Evolutionary conservation across 2,329 filamentous ascomycete genomes (phyloP).

Genomic region (Zymoseptoria passerinii): DNA sequence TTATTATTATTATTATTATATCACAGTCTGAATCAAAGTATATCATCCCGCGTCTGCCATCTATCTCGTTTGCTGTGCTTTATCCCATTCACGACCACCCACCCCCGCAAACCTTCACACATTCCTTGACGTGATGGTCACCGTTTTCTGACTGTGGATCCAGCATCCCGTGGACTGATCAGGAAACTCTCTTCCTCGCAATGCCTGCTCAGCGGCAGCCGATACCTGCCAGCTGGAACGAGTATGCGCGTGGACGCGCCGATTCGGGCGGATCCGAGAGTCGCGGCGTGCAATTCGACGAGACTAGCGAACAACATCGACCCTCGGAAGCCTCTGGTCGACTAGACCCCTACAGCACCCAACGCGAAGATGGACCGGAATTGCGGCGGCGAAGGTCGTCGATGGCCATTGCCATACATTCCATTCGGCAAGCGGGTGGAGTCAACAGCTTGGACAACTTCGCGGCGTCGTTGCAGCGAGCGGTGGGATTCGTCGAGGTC

Average conservation of each 20-base stretch:
- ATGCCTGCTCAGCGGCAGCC: conserved; percentile 25
- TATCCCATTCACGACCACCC: neutral
- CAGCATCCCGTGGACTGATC: neutral
- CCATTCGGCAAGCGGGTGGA: conserved; percentile 65
- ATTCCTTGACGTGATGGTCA: neutral
- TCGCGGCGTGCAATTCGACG: conserved; percentile 24
- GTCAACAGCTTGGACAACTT: conserved; percentile 94
- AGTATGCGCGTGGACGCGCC: conserved; percentile 36
- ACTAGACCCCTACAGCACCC: conserved; percentile 11
- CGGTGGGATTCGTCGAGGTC: conserved; percentile 79
- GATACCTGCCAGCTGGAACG: conserved; percentile 38
- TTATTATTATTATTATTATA: too few species aligned
- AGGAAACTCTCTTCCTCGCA: neutral
- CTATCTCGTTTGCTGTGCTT: neutral
- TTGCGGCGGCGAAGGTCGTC: conserved; percentile 39
- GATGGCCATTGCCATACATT: conserved; percentile 43
- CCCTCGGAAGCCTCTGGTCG: conserved; percentile 5
- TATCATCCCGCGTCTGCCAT: neutral
- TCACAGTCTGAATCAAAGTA: neutral
- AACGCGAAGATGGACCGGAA: conserved; percentile 12
- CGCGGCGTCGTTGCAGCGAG: conserved; percentile 83
- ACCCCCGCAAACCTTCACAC: neutral
- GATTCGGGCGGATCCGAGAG: conserved; percentile 34
- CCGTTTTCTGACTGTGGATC: neutral
- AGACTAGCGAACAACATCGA: conserved; percentile 19